Percentiles rank a stretch among this genome's conserved stretches.
phyloP scores from a whole-genome alignment of 306 rosid genomes.

The barrel medic (Medicago truncatula) region MtrunA17r5.0-ANR NC_053046.1:9200501-9201000 shows the following conservation, averaged over 20 bases:
- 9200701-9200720: conserved; percentile 47
- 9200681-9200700: conserved; percentile 42
- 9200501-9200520: background rate
- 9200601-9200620: conserved; percentile 51
- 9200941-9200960: background rate
- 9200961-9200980: background rate
- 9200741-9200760: conserved; percentile 55
- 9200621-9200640: conserved; percentile 48
- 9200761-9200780: conserved; percentile 60
- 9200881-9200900: background rate
- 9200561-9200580: conserved; percentile 41
- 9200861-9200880: background rate
- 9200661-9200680: conserved; percentile 45
- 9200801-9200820: conserved; percentile 81
- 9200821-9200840: conserved; percentile 77
- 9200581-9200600: conserved; percentile 44
- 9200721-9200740: conserved; percentile 58
- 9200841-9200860: background rate
- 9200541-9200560: conserved; percentile 41
- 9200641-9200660: conserved; percentile 42
- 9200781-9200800: conserved; percentile 26
- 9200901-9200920: background rate
- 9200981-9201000: no score
- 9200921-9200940: background rate
- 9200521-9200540: background rate